These are phyloP conservation scores for Globisporangium lucens DNA, from an alignment of 352 stramenopile genomes.

Conservation along the genomic window DNA sequence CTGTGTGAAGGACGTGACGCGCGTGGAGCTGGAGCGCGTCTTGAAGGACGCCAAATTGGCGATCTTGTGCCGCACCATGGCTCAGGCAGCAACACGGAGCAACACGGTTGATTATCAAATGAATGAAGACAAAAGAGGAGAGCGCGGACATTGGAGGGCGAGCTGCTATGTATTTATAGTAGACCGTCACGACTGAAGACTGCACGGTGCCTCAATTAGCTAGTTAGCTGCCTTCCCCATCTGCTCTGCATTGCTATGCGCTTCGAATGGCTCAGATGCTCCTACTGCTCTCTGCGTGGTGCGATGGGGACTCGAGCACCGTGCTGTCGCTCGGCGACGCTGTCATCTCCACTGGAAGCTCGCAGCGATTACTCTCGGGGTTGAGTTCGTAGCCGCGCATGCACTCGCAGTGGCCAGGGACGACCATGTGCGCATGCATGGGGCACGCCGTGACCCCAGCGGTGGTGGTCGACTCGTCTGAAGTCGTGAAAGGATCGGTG, in stretches of 20 bases:
- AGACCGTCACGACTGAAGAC: background rate
- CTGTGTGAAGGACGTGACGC: background rate
- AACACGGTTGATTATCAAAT: background rate
- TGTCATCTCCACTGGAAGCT: conserved; percentile 16
- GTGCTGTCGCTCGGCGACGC: background rate
- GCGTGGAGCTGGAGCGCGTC: background rate
- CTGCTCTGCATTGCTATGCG: background rate
- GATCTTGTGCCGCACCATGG: background rate
- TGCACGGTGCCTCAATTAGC: background rate
- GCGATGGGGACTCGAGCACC: background rate
- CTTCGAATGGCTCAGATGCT: background rate
- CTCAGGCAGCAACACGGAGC: background rate
- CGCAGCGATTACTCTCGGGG: conserved; percentile 24
- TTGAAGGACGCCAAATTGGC: background rate
- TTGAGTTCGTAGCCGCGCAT: conserved; percentile 36
- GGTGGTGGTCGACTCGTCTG: background rate
- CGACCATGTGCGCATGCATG: conserved; percentile 25
- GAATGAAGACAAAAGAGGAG: background rate
- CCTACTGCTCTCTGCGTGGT: conserved; percentile 2
- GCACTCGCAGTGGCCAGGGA: conserved; percentile 43
- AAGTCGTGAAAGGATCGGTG: background rate
- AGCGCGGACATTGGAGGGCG: background rate
- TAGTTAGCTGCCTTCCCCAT: too few relatives aligned
- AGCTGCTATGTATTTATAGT: conserved; percentile 7
- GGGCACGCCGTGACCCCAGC: conserved; percentile 26